A percentile compares a stretch with the other conserved stretches of the same genome.
These are phyloP conservation scores for Monilinia polystroma DNA, from an alignment of 2,329 filamentous ascomycete species.

Conservation along the genomic window DNA sequence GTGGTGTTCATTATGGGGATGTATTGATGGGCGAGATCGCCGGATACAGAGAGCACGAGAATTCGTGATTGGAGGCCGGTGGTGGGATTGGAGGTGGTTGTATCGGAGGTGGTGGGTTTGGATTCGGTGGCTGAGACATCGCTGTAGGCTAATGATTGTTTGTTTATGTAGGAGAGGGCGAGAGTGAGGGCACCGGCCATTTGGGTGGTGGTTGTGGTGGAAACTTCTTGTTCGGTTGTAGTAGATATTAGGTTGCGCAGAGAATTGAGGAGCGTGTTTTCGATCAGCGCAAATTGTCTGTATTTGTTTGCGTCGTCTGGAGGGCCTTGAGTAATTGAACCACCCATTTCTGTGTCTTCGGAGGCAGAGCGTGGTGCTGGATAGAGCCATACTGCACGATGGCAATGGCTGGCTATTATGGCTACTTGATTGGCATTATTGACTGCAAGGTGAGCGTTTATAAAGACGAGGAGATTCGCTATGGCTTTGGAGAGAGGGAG, in stretches of 20 bases:
- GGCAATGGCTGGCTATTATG: slow-evolving; percentile 83
- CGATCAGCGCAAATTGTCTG: slow-evolving; percentile 84
- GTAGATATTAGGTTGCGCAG: slow-evolving; percentile 69
- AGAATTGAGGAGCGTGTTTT: slow-evolving; percentile 73
- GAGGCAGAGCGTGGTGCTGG: slow-evolving; percentile 51
- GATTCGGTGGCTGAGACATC: slow-evolving; percentile 40
- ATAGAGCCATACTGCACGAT: slow-evolving; percentile 87
- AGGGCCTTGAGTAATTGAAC: slow-evolving; percentile 40
- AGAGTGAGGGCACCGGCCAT: slow-evolving; percentile 89
- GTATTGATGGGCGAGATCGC: slow-evolving; percentile 82
- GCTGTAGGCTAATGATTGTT: slow-evolving; percentile 47
- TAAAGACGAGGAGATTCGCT: slow-evolving; percentile 88
- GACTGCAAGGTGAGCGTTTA: slow-evolving; percentile 93
- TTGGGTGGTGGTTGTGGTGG: slow-evolving; percentile 73
- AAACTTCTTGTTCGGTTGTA: slow-evolving; percentile 64
- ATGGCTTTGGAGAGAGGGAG: slow-evolving; percentile 82
- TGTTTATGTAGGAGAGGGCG: slow-evolving; percentile 87
- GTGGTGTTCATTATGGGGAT: slow-evolving; percentile 99
- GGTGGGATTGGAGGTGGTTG: slow-evolving; percentile 37
- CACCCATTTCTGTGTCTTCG: slow-evolving; percentile 60
- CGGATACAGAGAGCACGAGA: slow-evolving; percentile 84
- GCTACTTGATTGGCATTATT: slow-evolving; percentile 93
- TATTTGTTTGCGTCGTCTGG: slow-evolving; percentile 74
- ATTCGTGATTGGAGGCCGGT: slow-evolving; percentile 73
- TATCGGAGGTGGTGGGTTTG: slow-evolving; percentile 30